Base-by-base conservation (phyloP, 441 rosid genomes). In the Euphorbia neoarborescens region DNA sequence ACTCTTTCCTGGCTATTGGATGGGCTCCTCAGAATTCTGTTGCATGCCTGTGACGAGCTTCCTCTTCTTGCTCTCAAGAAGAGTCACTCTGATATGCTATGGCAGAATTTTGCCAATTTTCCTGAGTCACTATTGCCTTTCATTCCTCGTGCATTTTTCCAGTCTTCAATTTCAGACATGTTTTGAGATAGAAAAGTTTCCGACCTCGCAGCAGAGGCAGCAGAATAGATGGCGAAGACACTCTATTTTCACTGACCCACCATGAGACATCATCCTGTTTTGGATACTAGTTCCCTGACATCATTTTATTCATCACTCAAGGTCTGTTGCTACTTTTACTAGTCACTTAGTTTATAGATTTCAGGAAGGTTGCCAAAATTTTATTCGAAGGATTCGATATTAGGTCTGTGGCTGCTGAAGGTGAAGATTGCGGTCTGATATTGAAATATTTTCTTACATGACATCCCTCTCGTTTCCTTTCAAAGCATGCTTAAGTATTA, bases 271-370 rank as follows among this genome's bases (percentile, higher is more conserved):
- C 87, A 81, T 85, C 87, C 96, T 77, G 90, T 86, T 90, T 84
- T 90, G 88, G 87, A 81, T 89, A 83, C 86, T 84, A 79, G 88
- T 89, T 85, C 92, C 86, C 83, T 90, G 96, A 84, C 95, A 90
- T 88, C 82, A 82, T 81, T 90, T 84, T 83, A 78, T 84, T 79
- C 92, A 76, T 80, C 82, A 78, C 80, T 64, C 88, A 92, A 90
- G 97, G 97, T 92, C 97, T 88, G 97, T 92, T 82, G 74, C 86
- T 86, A 86, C 82, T 87, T 86, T 82, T 82, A 73, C 85, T 82
- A 78, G 91, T 82, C 83, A 72, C 79, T 85, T 84, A 80, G 90
- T 83, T 88, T 86, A 77, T 81, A 81, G 90, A 86, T 71, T 85
- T 71, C 78, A 81, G 77, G 82, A 79, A 70, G 85, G 84, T 84